phyloP scores from a whole-genome alignment of 129 eudicot species.

The Scalesia atractyloides region DNA sequence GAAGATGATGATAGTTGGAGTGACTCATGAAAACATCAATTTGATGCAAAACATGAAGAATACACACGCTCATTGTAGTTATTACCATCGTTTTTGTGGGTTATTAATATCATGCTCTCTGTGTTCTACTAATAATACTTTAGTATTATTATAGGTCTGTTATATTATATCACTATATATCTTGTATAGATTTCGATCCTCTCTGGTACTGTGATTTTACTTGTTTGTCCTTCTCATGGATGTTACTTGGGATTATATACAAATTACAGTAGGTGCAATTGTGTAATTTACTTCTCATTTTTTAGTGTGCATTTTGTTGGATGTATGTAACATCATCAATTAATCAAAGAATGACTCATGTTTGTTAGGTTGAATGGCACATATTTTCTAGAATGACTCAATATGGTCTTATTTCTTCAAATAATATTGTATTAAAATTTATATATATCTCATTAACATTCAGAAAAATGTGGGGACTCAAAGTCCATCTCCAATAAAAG shows the following conservation, averaged over 20 bases:
- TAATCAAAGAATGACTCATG: neutral
- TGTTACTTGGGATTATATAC: conserved; percentile 18
- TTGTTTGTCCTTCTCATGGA: conserved; percentile 33
- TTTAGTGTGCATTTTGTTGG: conserved; percentile 14
- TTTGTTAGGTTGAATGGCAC: conserved; percentile 9
- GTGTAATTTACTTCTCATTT: conserved; percentile 19
- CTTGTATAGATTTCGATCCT: conserved; percentile 36
- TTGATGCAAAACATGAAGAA: conserved; percentile 16
- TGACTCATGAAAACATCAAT: conserved; percentile 52
- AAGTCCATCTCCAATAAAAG: no score
- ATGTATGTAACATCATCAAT: neutral
- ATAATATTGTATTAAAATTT: no score
- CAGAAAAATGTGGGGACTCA: no score
- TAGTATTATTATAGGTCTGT: conserved; percentile 34
- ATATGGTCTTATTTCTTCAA: no score
- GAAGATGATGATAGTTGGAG: conserved; percentile 88
- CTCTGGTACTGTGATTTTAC: conserved; percentile 15
- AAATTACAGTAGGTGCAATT: conserved; percentile 27
- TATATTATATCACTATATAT: neutral
- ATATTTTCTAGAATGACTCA: neutral
- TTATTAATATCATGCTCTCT: conserved; percentile 7
- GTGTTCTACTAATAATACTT: conserved; percentile 21
- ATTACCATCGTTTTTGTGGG: conserved; percentile 15
- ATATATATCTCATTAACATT: no score
- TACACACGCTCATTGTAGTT: conserved; percentile 34